Evolutionary conservation across 768 basidiomycete genomes (phyloP).

Genomic region (Dioszegia crocea): DNA sequence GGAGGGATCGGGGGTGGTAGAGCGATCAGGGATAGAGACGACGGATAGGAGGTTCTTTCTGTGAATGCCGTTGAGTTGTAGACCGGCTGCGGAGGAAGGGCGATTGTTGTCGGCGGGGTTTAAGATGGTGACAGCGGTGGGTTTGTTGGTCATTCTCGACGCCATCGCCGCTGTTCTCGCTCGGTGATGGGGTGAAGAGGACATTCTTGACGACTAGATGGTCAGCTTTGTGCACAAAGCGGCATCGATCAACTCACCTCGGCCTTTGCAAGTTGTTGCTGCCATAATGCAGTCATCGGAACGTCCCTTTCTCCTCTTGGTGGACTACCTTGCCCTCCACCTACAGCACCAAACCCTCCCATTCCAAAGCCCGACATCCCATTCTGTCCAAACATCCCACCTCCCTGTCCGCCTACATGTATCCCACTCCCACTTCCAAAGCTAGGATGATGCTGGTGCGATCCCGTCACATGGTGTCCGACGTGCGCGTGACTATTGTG

Average conservation of each 20-base stretch:
- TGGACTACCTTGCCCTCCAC: conserved; percentile 27
- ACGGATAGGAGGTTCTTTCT: conserved; percentile 44
- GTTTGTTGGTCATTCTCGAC: conserved; percentile 70
- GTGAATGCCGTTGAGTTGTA: conserved; percentile 32
- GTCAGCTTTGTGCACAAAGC: background rate
- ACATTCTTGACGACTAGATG: conserved; percentile 72
- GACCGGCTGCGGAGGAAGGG: conserved; percentile 46
- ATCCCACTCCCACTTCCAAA: conserved; percentile 15
- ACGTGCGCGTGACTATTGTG: background rate
- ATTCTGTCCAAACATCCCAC: conserved; percentile 14
- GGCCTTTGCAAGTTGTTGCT: conserved; percentile 85
- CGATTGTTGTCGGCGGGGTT: conserved; percentile 58
- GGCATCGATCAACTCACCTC: conserved; percentile 58
- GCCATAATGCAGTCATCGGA: conserved; percentile 75
- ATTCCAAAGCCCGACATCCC: background rate
- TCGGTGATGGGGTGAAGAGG: conserved; percentile 85
- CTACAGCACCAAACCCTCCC: conserved; percentile 8
- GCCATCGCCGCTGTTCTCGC: conserved; percentile 94
- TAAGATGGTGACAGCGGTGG: conserved; percentile 83
- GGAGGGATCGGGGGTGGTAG: conserved; percentile 36
- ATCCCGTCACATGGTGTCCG: conserved; percentile 5
- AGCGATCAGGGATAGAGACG: conserved; percentile 32
- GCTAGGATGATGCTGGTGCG: conserved; percentile 13
- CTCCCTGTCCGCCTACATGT: conserved; percentile 6
- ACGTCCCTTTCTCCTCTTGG: conserved; percentile 32